Evolutionary conservation across 2,329 filamentous ascomycete genomes (phyloP), one percentile per base, ranked within the genome.

Genomic region (Grosmannia serpens): DNA sequence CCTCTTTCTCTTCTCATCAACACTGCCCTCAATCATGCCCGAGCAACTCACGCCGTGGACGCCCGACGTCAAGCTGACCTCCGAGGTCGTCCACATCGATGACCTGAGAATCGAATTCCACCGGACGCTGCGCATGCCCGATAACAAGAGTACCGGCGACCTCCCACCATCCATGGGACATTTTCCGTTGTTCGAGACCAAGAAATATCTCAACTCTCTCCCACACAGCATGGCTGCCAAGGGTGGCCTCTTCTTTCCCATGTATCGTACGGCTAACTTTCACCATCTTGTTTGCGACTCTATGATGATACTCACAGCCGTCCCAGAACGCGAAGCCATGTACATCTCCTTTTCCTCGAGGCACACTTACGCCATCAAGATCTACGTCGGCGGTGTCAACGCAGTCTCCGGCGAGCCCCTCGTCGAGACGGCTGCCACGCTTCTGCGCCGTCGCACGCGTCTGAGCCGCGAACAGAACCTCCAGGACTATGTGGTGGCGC

Each of bases 121-220:
- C 41, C 70, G 75, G 20, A 77, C 73, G 0, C 65, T 77, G 29
- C 70, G 74, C 20, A 71, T 78, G 5, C 71, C 74, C 1, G 75
- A 78, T 57, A 71, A 74, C 55, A 56, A 61, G 0, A 59, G 64
- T 4, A 54, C 59, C 11, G 67, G 65, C 26, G 31, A 63, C 1
- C 67, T 77, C 1, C 73, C 75, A 0, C 71, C 72, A 1, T 60
- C 61, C 29, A 63, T 73, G 20, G 74, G 72, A 1, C 11, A 24
- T 0, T 77, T 76, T 62, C 71, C 54, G 71, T 1, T 59, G 1
- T 58, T 44, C 13, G 41, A 58, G 20, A 51, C 55, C 4, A 29
- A 53, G 3, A 31, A n/a, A 13, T 61, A 24, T 24, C 38, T 15
- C 29, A 24, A 29, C 10, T 44, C 29, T 6, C 47, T 61, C 8